These are phyloP conservation scores for Leccinum subrobustum DNA, from an alignment of 1,284 basidiomycete species.

Conservation along the genomic window DNA sequence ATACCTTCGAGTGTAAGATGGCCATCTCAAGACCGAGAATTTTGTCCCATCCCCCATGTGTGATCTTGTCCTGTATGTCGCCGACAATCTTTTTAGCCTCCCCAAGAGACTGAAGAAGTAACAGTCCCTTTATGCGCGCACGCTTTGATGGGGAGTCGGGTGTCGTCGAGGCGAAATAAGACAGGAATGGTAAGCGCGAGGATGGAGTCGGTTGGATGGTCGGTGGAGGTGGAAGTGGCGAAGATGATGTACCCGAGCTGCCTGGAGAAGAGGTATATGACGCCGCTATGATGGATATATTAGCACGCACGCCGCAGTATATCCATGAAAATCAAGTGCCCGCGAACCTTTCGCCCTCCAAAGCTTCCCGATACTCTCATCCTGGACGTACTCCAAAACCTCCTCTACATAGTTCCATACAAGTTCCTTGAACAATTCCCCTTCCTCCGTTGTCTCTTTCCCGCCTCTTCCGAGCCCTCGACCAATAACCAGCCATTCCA, in stretches of 20 bases:
- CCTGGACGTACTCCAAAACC: constrained; percentile 45
- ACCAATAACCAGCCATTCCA: constrained; percentile 79
- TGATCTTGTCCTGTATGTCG: constrained; percentile 24
- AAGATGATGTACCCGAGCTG: not conserved
- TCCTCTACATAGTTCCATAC: constrained; percentile 56
- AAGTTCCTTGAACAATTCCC: constrained; percentile 49
- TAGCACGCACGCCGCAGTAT: not conserved
- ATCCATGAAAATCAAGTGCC: not conserved
- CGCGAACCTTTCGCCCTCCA: constrained; percentile 70
- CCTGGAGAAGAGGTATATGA: constrained; percentile 42
- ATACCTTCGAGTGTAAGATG: constrained; percentile 80
- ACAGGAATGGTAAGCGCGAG: constrained; percentile 47
- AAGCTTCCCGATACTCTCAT: constrained; percentile 53
- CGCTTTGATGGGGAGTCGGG: constrained; percentile 75
- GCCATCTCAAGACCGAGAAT: constrained; percentile 72
- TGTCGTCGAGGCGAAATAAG: constrained; percentile 65
- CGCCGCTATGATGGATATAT: constrained; percentile 37
- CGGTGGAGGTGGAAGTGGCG: constrained; percentile 9
- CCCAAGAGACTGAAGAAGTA: constrained; percentile 70
- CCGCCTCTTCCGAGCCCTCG: constrained; percentile 56
- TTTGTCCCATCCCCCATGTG: constrained; percentile 35
- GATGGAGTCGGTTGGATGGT: not conserved
- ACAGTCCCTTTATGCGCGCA: constrained; percentile 67
- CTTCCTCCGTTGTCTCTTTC: constrained; percentile 12
- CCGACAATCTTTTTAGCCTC: constrained; percentile 36